These are phyloP conservation scores for Lolium rigidum DNA, from an alignment of 176 grass and related monocot species.

Conservation along the genomic window DNA sequence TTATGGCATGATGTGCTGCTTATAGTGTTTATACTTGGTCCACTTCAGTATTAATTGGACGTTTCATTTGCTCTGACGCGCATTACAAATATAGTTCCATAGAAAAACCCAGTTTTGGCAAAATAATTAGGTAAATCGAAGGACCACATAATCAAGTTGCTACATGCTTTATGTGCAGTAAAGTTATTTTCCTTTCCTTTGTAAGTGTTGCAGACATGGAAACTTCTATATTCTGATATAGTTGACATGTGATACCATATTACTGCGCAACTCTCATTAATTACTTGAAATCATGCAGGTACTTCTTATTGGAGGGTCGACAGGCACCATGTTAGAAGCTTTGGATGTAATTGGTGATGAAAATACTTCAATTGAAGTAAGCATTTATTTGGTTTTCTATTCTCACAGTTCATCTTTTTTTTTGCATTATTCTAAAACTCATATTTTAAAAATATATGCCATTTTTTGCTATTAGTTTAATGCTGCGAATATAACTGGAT, in stretches of 20 bases:
- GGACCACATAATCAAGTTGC: neutral
- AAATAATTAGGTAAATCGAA: conserved; percentile 19
- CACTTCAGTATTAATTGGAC: neutral
- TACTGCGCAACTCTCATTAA: conserved; percentile 12
- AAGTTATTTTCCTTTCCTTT: neutral
- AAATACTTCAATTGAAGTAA: conserved; percentile 67
- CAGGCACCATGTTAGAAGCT: conserved; percentile 92
- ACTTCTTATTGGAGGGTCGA: conserved; percentile 96
- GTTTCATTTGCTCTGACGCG: neutral
- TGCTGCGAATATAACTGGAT: conserved; percentile 4
- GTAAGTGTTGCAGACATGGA: neutral
- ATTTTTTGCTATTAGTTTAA: conserved; percentile 15
- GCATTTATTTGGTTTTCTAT: conserved; percentile 20
- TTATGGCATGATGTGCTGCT: neutral
- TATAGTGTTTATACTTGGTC: conserved; percentile 20
- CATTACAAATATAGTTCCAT: neutral
- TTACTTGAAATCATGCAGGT: conserved; percentile 57
- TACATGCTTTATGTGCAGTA: conserved; percentile 18
- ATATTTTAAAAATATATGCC: neutral
- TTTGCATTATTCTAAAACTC: neutral
- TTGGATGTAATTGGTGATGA: conserved; percentile 92
- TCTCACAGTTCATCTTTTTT: neutral
- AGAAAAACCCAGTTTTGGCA: neutral
- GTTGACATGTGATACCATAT: neutral
- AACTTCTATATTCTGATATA: neutral